These are phyloP conservation scores for Angophora floribunda DNA, from an alignment of 345 rosid genomes.

Conservation along the genomic window DNA sequence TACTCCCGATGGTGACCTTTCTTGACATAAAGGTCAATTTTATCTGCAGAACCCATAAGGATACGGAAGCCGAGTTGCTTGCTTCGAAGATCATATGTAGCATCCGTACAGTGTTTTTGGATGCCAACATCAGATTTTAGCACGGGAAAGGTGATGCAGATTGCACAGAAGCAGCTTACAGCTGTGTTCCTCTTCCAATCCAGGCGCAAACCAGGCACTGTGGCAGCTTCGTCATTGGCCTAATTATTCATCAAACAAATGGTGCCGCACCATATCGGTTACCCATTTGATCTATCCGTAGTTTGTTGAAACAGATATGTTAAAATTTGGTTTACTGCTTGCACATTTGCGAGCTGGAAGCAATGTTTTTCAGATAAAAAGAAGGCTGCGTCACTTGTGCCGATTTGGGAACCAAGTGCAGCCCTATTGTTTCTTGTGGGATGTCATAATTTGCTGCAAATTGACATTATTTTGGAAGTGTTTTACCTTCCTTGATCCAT, in stretches of 20 bases:
- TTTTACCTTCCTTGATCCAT: not conserved
- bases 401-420: not conserved
- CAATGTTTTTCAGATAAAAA: not conserved
- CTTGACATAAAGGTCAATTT: constrained; percentile 13
- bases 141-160: not conserved
- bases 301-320: not conserved
- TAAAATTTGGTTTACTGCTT: not conserved
- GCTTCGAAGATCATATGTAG: not conserved
- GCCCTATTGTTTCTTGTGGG: not conserved
- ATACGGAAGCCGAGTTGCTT: not conserved
- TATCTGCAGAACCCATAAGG: not conserved
- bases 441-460: not conserved
- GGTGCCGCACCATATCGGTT: not conserved
- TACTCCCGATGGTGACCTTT: constrained; percentile 47
- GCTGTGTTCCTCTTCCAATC: not conserved
- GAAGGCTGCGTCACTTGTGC: not conserved
- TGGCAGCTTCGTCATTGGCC: not conserved
- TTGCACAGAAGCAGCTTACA: not conserved
- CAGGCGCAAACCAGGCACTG: not conserved
- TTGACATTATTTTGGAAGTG: not conserved
- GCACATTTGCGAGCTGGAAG: not conserved
- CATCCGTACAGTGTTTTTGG: not conserved
- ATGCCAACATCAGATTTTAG: not conserved
- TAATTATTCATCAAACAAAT: not conserved
- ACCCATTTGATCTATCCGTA: not conserved